phyloP scores from a whole-genome alignment of 108 stramenopile species.

The Aurantiochytrium sp. region DNA sequence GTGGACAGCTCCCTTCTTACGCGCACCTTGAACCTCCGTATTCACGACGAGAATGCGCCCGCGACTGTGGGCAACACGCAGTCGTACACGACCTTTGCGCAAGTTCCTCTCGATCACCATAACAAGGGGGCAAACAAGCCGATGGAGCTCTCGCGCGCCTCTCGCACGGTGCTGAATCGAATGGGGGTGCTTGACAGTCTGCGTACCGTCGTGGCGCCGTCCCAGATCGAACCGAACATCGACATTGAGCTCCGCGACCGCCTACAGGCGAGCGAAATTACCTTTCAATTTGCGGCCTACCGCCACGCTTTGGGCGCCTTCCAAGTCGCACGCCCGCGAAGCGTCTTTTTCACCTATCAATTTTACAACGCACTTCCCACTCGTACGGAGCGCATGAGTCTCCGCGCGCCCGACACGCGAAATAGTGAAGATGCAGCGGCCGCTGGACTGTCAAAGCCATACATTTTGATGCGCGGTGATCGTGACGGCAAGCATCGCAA shows the following conservation, averaged over 20 bases:
- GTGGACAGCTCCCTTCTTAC: not conserved
- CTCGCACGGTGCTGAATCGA: not conserved
- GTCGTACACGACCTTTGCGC: not conserved
- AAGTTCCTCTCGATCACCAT: not conserved
- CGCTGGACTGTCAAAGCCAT: not conserved
- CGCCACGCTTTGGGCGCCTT: not conserved
- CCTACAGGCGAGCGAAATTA: slow-evolving; percentile 38
- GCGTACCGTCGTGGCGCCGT: not conserved
- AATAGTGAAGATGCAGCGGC: not conserved
- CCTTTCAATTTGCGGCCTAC: slow-evolving; percentile 52
- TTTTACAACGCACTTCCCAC: slow-evolving; percentile 45
- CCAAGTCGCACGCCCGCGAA: slow-evolving; percentile 18
- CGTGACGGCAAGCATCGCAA: not conserved
- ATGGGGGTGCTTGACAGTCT: not conserved
- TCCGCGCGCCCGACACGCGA: not conserved
- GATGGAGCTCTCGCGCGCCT: not conserved
- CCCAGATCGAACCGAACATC: slow-evolving; percentile 10
- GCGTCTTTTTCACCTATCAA: slow-evolving; percentile 53
- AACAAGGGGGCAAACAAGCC: not conserved
- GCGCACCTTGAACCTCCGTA: not conserved
- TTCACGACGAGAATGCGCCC: not conserved
- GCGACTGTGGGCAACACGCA: not conserved
- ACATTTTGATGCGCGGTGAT: not conserved
- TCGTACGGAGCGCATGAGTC: slow-evolving; percentile 45
- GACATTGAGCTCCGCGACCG: slow-evolving; percentile 32